phyloP scores from a whole-genome alignment of 1,284 basidiomycete species.

The Xerocomus nothofagi region DNA sequence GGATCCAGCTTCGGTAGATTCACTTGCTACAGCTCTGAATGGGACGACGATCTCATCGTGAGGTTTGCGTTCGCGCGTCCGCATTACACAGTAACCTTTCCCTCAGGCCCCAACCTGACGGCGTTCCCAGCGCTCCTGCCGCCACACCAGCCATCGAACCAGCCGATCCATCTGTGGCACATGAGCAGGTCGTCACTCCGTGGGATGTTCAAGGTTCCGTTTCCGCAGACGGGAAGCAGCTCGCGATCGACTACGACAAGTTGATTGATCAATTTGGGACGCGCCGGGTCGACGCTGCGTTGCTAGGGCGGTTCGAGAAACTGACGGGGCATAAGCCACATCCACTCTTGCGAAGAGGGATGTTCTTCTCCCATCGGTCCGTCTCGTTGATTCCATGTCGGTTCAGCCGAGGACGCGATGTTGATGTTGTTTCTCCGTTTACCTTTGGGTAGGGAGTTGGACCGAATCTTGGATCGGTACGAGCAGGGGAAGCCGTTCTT shows the following conservation, averaged over 20 bases:
- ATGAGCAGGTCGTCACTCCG: slow-evolving; percentile 91
- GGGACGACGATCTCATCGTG: slow-evolving; percentile 24
- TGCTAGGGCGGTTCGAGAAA: slow-evolving; percentile 89
- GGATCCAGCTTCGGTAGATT: slow-evolving; percentile 7
- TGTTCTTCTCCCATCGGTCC: slow-evolving; percentile 98
- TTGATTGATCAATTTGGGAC: slow-evolving; percentile 95
- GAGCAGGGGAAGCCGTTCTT: slow-evolving; percentile 98
- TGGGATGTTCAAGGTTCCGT: slow-evolving; percentile 98
- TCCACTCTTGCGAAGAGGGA: slow-evolving; percentile 85
- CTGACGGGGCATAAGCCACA: slow-evolving; percentile 93
- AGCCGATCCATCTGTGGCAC: slow-evolving; percentile 30
- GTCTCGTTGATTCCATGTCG: slow-evolving; percentile 24
- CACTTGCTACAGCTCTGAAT: slow-evolving; percentile 16
- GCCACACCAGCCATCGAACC: slow-evolving; percentile 35
- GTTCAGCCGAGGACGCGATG: not conserved
- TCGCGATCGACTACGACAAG: slow-evolving; percentile 96
- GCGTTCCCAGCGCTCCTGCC: not conserved
- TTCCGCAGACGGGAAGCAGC: slow-evolving; percentile 84
- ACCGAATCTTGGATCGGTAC: slow-evolving; percentile 92
- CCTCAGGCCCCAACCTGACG: slow-evolving; percentile 15
- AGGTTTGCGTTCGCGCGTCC: slow-evolving; percentile 2
- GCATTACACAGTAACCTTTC: not conserved
- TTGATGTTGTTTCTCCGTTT: slow-evolving; percentile 2
- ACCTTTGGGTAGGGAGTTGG: slow-evolving; percentile 71
- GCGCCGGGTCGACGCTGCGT: slow-evolving; percentile 69